Evolutionary conservation across 768 basidiomycete genomes (phyloP).

Genomic region (Cubamyces sp.): DNA sequence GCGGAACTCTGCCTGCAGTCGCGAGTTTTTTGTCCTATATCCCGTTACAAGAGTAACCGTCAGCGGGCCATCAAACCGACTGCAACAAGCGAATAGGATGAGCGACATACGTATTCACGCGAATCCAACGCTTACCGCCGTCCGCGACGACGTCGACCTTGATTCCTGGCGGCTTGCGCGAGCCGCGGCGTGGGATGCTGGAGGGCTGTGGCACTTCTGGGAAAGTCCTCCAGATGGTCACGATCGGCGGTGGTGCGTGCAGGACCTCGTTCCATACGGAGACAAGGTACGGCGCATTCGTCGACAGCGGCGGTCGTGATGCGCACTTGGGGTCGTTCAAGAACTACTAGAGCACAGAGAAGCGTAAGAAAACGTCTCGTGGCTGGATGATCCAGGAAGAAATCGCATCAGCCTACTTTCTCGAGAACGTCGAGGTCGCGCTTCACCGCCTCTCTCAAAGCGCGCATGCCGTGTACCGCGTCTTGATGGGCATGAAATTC

Average conservation of each 20-base stretch:
- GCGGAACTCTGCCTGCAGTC: conserved; percentile 77
- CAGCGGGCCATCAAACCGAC: no score
- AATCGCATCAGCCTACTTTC: conserved; percentile 36
- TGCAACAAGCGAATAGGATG: neutral
- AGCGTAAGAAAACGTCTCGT: neutral
- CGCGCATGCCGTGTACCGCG: conserved; percentile 44
- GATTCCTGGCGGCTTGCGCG: conserved; percentile 41
- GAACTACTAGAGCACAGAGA: conserved; percentile 58
- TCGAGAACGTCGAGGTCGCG: conserved; percentile 48
- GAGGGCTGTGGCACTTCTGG: conserved; percentile 26
- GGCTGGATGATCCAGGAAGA: no score
- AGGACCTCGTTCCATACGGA: conserved; percentile 84
- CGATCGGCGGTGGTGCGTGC: conserved; percentile 58
- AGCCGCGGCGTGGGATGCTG: conserved; percentile 24
- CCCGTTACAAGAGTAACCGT: neutral
- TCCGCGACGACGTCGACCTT: conserved; percentile 86
- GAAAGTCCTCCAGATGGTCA: conserved; percentile 63
- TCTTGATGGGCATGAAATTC: conserved; percentile 26
- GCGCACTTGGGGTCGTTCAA: conserved; percentile 51
- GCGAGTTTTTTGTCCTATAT: conserved; percentile 72
- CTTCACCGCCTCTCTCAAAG: conserved; percentile 45
- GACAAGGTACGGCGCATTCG: conserved; percentile 79
- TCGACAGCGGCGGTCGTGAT: conserved; percentile 58
- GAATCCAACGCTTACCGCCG: conserved; percentile 76
- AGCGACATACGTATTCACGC: conserved; percentile 80